These are phyloP conservation scores for Stemphylium vesicarium DNA, from an alignment of 2,329 filamentous ascomycete genomes.

Conservation along the genomic window DNA sequence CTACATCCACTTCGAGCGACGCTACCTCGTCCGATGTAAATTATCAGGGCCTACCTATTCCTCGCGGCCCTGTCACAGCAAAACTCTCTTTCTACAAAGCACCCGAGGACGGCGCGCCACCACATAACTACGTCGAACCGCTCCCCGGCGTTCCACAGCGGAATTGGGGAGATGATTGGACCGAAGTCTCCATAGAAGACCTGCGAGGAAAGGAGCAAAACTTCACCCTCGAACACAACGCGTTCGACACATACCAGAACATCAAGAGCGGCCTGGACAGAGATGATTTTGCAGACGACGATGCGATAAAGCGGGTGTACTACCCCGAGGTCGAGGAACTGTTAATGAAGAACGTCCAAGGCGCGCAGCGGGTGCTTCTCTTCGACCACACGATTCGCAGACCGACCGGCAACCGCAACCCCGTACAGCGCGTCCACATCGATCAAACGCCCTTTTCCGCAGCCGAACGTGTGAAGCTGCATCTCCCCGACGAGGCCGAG, in stretches of 20 bases:
- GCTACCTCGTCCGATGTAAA: constrained; percentile 40
- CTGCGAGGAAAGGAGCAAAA: constrained; percentile 72
- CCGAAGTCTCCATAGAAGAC: constrained; percentile 70
- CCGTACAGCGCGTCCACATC: constrained; percentile 78
- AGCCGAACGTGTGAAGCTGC: constrained; percentile 69
- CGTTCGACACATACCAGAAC: constrained; percentile 70
- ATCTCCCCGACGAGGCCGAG: constrained; percentile 72
- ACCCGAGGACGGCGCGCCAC: constrained; percentile 36
- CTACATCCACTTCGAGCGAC: constrained; percentile 32
- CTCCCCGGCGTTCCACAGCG: constrained; percentile 67
- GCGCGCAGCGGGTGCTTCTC: constrained; percentile 69
- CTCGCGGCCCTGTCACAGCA: constrained; percentile 36
- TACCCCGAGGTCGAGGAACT: constrained; percentile 84
- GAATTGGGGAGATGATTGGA: constrained; percentile 64
- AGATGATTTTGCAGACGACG: constrained; percentile 69
- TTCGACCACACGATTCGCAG: constrained; percentile 93
- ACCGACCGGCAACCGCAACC: constrained; percentile 66
- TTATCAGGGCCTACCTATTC: constrained; percentile 39
- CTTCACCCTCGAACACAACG: constrained; percentile 74
- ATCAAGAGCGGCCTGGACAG: constrained; percentile 63
- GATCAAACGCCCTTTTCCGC: constrained; percentile 78
- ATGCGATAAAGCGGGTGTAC: constrained; percentile 72
- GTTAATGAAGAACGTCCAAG: constrained; percentile 70
- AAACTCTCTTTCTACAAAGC: constrained; percentile 38
- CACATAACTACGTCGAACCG: constrained; percentile 63